Evolutionary conservation across 1,284 basidiomycete genomes (phyloP).

Genomic region (Clitocybe nebularis): DNA sequence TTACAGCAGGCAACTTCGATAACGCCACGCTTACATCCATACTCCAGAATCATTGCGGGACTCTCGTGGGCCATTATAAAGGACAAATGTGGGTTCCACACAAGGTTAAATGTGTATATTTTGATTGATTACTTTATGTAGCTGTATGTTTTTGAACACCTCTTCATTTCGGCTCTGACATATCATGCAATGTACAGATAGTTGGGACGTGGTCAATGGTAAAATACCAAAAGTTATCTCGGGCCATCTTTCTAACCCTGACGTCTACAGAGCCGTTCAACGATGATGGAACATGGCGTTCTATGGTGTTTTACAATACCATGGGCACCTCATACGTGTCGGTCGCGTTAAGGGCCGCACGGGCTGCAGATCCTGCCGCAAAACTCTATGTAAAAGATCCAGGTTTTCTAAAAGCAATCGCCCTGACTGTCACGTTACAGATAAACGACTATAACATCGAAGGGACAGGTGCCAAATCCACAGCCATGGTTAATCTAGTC

Average conservation of each 20-base stretch:
- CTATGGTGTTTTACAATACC: conserved; percentile 32
- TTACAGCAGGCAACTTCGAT: conserved; percentile 38
- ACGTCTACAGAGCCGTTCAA: conserved; percentile 43
- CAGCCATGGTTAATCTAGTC: conserved; percentile 48
- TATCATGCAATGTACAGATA: conserved; percentile 11
- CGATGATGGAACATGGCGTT: conserved; percentile 51
- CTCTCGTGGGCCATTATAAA: conserved; percentile 44
- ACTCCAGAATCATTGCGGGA: conserved; percentile 42
- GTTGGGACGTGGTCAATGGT: conserved; percentile 36
- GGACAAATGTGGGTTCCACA: conserved; percentile 39
- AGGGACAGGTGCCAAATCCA: conserved; percentile 44
- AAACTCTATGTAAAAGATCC: conserved; percentile 34
- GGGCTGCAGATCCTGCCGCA: conserved; percentile 36
- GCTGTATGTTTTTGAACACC: conserved; percentile 16
- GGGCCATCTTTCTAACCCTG: not conserved
- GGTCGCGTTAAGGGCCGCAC: conserved; percentile 37
- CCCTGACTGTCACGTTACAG: conserved; percentile 19
- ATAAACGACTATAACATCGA: conserved; percentile 63
- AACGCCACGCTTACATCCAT: conserved; percentile 39
- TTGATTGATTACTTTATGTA: conserved; percentile 8
- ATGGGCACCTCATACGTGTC: conserved; percentile 34
- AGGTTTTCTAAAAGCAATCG: not conserved
- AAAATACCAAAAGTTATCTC: not conserved
- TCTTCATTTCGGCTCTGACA: not conserved
- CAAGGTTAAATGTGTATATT: conserved; percentile 1